phyloP scores from a whole-genome alignment of 2,329 filamentous ascomycete species.

The Claviceps paspali region DNA sequence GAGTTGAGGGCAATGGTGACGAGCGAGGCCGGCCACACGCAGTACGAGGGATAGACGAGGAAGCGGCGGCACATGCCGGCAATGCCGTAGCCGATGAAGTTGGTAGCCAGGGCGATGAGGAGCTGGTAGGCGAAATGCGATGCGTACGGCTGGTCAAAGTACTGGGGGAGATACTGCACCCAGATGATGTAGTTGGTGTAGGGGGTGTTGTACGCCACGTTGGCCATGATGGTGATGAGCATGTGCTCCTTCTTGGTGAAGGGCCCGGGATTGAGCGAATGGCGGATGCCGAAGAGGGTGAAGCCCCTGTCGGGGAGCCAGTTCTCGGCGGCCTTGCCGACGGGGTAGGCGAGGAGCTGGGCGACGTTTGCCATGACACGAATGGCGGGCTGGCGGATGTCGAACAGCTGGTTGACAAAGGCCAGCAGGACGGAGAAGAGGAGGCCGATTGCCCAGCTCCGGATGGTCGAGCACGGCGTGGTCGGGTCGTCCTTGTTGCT shows the following conservation, averaged over 20 bases:
- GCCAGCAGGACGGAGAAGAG: constrained; percentile 32
- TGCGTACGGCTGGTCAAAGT: constrained; percentile 39
- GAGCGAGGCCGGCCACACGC: constrained; percentile 41
- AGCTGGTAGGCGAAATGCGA: constrained; percentile 38
- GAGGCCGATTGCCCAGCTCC: constrained; percentile 38
- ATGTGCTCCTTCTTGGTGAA: constrained; percentile 48
- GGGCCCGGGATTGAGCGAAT: constrained; percentile 38
- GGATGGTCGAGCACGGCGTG: constrained; percentile 37
- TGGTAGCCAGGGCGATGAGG: constrained; percentile 37
- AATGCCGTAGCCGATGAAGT: constrained; percentile 44
- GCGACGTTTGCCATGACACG: constrained; percentile 39
- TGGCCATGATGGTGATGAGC: constrained; percentile 47
- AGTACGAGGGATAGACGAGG: constrained; percentile 39
- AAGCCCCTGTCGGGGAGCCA: constrained; percentile 35
- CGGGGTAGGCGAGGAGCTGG: constrained; percentile 39
- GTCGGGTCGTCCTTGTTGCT: constrained; percentile 37
- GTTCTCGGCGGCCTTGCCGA: constrained; percentile 35
- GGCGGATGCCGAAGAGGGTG: constrained; percentile 27
- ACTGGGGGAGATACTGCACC: constrained; percentile 35
- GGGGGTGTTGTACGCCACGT: constrained; percentile 36
- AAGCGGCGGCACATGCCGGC: constrained; percentile 39
- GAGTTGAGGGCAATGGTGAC: constrained; percentile 39
- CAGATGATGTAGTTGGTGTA: constrained; percentile 42
- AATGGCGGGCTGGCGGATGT: constrained; percentile 39
- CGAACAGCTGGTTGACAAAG: constrained; percentile 42